Percentiles rank a stretch among this genome's conserved stretches.
These are phyloP conservation scores for Jatropha curcas DNA, from an alignment of 345 rosid species.

Conservation along the genomic window DNA sequence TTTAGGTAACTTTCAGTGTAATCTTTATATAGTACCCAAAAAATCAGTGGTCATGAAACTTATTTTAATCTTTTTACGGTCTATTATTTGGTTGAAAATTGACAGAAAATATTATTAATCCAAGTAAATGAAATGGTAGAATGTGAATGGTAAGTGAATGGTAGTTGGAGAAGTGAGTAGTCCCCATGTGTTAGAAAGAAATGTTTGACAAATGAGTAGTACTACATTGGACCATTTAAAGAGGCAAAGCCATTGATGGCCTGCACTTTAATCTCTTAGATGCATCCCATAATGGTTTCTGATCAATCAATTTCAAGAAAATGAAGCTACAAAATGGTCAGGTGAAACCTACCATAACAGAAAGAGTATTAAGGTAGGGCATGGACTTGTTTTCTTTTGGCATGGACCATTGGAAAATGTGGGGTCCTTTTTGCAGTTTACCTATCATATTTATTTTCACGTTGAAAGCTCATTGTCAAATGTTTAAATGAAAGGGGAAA, in stretches of 20 bases:
- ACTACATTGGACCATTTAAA: neutral
- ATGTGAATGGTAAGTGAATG: neutral
- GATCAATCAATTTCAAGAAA: constrained; percentile 2
- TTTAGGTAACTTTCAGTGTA: neutral
- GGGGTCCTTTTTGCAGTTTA: neutral
- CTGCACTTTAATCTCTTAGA: neutral
- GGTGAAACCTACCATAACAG: neutral
- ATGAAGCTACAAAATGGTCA: neutral
- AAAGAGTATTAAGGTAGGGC: neutral
- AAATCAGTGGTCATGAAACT: too few species aligned
- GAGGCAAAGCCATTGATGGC: neutral
- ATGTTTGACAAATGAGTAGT: neutral
- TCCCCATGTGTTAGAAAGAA: neutral
- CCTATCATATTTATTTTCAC: neutral
- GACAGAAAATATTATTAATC: too few species aligned
- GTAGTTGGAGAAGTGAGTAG: neutral
- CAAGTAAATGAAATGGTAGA: neutral
- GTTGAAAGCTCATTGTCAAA: neutral
- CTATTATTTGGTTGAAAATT: too few species aligned
- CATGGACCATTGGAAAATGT: neutral
- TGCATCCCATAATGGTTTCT: neutral
- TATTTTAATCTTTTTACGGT: too few species aligned
- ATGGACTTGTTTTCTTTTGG: neutral
- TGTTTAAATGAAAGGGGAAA: too few species aligned
- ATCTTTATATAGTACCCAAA: neutral